These are phyloP conservation scores for Cyclostephanos invisitatus DNA, from an alignment of 108 stramenopile species.

Conservation along the genomic window DNA sequence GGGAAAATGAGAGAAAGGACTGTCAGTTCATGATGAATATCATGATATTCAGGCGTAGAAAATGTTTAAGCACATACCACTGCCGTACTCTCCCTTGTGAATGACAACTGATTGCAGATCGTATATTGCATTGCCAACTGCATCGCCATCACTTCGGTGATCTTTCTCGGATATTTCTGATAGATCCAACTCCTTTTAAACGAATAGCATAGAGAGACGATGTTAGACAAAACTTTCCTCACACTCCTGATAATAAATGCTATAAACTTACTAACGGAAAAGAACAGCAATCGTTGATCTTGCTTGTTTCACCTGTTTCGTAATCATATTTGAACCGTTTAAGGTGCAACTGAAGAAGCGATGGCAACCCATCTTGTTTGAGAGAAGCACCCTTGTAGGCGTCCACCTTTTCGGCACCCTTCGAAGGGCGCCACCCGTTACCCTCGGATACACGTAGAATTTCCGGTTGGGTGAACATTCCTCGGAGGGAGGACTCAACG, in stretches of 20 bases:
- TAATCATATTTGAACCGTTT: constrained; percentile 88
- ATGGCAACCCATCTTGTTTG: constrained; percentile 63
- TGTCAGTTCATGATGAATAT: background rate
- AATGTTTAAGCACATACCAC: constrained; percentile 50
- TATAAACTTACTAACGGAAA: constrained; percentile 63
- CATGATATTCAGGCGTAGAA: background rate
- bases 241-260: background rate
- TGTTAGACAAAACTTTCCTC: background rate
- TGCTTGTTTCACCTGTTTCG: constrained; percentile 72
- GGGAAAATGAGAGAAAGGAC: background rate
- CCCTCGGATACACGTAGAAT: constrained; percentile 72
- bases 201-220: background rate
- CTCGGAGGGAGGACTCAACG: constrained; percentile 51
- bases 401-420: constrained; percentile 84
- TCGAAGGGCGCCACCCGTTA: constrained; percentile 90
- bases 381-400: constrained; percentile 78
- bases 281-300: constrained; percentile 64
- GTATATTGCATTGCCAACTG: constrained; percentile 43
- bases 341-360: constrained; percentile 80
- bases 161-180: constrained; percentile 21
- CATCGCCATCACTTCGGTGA: constrained; percentile 10
- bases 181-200: constrained; percentile 21
- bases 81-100: constrained; percentile 79
- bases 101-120: constrained; percentile 82
- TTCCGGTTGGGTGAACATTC: constrained; percentile 73